phyloP scores from a whole-genome alignment of 2,329 filamentous ascomycete genomes.

The Penicillium sp. region DNA sequence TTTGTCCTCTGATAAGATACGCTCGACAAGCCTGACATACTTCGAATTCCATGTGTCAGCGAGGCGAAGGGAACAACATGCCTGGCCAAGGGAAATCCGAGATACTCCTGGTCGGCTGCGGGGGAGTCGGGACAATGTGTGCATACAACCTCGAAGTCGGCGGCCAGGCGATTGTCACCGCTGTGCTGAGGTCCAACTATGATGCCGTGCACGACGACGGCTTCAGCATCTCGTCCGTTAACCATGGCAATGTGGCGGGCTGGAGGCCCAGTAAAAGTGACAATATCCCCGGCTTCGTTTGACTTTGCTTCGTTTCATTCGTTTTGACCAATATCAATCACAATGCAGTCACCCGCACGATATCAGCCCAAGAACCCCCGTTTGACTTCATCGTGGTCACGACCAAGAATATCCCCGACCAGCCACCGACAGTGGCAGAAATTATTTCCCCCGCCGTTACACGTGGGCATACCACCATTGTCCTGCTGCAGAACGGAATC shows the following conservation, averaged over 20 bases:
- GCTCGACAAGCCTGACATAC: not conserved
- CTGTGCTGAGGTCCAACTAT: slow-evolving; percentile 57
- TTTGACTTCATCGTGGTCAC: slow-evolving; percentile 57
- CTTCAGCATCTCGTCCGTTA: slow-evolving; percentile 53
- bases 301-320: not conserved
- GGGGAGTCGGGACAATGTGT: slow-evolving; percentile 57
- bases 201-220: slow-evolving; percentile 46
- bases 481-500: slow-evolving; percentile 57
- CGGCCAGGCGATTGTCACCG: slow-evolving; percentile 50
- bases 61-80: too few species aligned
- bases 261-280: slow-evolving; percentile 45
- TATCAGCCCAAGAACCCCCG: slow-evolving; percentile 22
- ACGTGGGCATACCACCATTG: slow-evolving; percentile 46
- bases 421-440: slow-evolving; percentile 46
- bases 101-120: slow-evolving; percentile 41
- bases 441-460: slow-evolving; percentile 51
- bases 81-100: slow-evolving; percentile 27
- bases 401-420: slow-evolving; percentile 58
- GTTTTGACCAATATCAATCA: slow-evolving; percentile 5
- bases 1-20: too few species aligned
- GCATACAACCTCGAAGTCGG: slow-evolving; percentile 54
- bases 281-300: not conserved
- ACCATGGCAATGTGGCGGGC: slow-evolving; percentile 45
- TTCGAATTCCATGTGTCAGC: too few species aligned
- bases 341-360: slow-evolving; percentile 42